These are phyloP conservation scores for Cutaneotrichosporon cutaneum DNA, from an alignment of 1,284 basidiomycete genomes.

Conservation along the genomic window DNA sequence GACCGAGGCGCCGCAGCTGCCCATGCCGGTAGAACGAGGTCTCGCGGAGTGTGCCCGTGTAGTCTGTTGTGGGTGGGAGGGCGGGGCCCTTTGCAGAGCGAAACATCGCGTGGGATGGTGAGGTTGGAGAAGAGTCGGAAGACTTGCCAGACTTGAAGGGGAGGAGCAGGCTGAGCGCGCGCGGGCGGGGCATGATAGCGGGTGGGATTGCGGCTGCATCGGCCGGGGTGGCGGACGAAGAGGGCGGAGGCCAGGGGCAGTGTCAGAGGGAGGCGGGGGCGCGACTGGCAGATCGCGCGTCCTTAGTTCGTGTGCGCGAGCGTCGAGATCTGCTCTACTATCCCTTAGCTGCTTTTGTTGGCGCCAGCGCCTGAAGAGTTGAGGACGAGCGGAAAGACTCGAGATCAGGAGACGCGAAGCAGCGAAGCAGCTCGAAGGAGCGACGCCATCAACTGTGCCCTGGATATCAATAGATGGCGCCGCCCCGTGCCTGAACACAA, in stretches of 20 bases:
- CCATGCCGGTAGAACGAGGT: conserved; percentile 50
- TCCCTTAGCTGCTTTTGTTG: neutral
- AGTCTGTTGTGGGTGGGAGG: conserved; percentile 42
- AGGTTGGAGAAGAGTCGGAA: conserved; percentile 4
- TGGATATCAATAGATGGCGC: neutral
- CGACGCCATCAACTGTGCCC: neutral
- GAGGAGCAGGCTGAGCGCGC: neutral
- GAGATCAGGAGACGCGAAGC: no score
- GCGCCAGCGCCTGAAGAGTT: no score
- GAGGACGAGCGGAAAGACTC: no score
- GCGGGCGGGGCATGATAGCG: neutral
- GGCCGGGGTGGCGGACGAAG: neutral
- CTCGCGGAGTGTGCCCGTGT: conserved; percentile 47
- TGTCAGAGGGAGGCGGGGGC: neutral
- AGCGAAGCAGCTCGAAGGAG: no score
- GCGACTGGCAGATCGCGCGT: no score
- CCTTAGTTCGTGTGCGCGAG: no score
- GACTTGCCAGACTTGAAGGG: conserved; percentile 1
- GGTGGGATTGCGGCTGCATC: neutral
- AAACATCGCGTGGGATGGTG: conserved; percentile 39
- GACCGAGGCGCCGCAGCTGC: conserved; percentile 46
- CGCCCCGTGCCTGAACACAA: neutral
- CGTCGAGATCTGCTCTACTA: no score
- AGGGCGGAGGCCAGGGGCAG: neutral
- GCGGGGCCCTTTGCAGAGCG: conserved; percentile 38